These are phyloP conservation scores for Lactarius indigo DNA, from an alignment of 768 basidiomycete genomes.

Conservation along the genomic window DNA sequence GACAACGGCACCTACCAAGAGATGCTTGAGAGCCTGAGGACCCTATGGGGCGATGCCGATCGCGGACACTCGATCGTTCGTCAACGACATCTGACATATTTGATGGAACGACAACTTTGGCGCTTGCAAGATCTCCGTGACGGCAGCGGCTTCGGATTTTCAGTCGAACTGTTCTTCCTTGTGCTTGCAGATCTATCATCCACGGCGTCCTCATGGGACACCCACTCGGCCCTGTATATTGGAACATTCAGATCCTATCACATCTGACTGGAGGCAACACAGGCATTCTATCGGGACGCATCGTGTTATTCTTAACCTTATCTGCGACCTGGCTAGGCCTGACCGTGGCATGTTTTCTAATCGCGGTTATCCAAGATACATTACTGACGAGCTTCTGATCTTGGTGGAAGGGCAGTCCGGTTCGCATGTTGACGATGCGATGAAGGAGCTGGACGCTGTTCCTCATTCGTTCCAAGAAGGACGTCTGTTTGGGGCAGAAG, in stretches of 20 bases:
- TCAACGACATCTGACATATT: neutral
- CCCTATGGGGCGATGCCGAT: neutral
- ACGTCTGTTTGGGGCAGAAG: neutral
- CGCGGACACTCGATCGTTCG: neutral
- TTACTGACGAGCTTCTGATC: neutral
- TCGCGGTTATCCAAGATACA: neutral
- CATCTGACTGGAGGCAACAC: neutral
- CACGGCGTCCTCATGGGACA: neutral
- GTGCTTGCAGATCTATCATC: fast-evolving
- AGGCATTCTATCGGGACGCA: conserved; percentile 9
- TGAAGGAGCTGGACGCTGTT: neutral
- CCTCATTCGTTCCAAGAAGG: neutral
- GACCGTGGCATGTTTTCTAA: neutral
- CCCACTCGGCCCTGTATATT: neutral
- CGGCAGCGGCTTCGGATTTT: neutral
- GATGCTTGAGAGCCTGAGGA: neutral
- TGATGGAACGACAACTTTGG: neutral
- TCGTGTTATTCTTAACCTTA: conserved; percentile 28
- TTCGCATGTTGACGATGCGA: neutral
- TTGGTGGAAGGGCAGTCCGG: conserved; percentile 1
- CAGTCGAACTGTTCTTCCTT: neutral
- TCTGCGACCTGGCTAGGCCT: conserved; percentile 21
- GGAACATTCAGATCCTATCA: neutral
- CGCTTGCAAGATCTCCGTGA: neutral
- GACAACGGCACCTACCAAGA: neutral